Evolutionary conservation across 1,139 yeast species (phyloP), one percentile per base, ranked within the genome.

Genomic region (Yamadazyma songkhlaensis): DNA sequence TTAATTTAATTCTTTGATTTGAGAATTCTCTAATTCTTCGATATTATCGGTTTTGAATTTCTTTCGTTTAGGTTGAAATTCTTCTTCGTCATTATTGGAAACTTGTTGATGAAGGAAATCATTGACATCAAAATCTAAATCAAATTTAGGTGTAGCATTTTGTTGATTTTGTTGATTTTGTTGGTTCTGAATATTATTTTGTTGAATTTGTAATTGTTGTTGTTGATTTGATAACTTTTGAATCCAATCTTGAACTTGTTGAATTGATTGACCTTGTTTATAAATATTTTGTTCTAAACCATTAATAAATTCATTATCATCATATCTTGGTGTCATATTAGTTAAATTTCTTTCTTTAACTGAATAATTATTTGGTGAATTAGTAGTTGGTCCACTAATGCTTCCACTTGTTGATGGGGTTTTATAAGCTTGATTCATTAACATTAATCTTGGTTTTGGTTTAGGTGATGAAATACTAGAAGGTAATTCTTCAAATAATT

Each of bases 211-310:
- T 34, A 60, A 65, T 27, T 60, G 60, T 26, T 59, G 63, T 34
- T 63, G 73, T 37, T 65, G 69, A 32, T 50, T 55, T 2, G 72
- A 66, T 34, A 73, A 54, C 38, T 64, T 72, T 40, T 64, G 76
- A 34, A 77, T 66, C 81, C 81, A 76, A 46, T 78, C 82, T 50
- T 76, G 79, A 1, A 76, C 79, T 49, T 77, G 81, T 53, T 68
- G 77, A 37, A 78, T 67, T 3, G 80, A 71, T 43, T 72, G 74
- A 9, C 79, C 81, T 45, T 77, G 81, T 48, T 64, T 70, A 39
- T 58, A 57, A 8, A 77, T 59, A 41, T 66, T 75, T 28, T 64
- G 68, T 46, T 73, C 77, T 36, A 73, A 53, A 2, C 67, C 69
- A 33, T 48, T 51, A 42, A 69, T 57, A 10, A 54, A 36, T 25